phyloP scores from a whole-genome alignment of 2,329 filamentous ascomycete genomes.

The Aspergillus amoenus region DNA sequence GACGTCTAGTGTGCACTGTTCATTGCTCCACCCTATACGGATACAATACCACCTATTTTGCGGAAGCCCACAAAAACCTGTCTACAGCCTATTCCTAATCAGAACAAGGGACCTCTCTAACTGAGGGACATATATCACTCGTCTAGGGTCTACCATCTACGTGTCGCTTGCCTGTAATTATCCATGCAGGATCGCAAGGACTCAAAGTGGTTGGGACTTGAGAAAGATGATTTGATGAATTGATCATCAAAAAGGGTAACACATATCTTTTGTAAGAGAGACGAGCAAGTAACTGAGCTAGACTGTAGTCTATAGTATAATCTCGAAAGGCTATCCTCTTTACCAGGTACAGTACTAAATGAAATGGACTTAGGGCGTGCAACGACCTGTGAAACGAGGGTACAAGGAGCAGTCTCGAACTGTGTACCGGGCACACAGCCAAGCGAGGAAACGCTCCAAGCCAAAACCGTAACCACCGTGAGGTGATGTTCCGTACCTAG shows the following conservation, averaged over 20 bases:
- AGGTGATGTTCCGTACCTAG: slow-evolving; percentile 82
- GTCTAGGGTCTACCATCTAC: too few relatives aligned
- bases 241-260: neutral
- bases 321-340: neutral
- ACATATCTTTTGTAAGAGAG: neutral
- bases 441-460: slow-evolving; percentile 75
- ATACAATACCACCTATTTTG: too few relatives aligned
- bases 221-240: neutral
- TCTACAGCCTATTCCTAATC: too few relatives aligned
- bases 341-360: neutral
- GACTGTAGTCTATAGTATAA: neutral
- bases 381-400: slow-evolving; percentile 51
- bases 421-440: slow-evolving; percentile 66
- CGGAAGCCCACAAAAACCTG: too few relatives aligned
- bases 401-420: slow-evolving; percentile 59
- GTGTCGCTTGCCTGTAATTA: too few relatives aligned
- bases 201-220: too few relatives aligned
- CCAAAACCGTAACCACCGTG: slow-evolving; percentile 94
- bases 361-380: slow-evolving; percentile 42
- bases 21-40: too few relatives aligned
- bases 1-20: too few relatives aligned
- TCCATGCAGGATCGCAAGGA: too few relatives aligned
- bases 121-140: too few relatives aligned
- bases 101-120: too few relatives aligned
- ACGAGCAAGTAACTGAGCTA: neutral